These are phyloP conservation scores for Stramenopiles sp. DNA, from an alignment of 352 stramenopile species.

Conservation along the genomic window DNA sequence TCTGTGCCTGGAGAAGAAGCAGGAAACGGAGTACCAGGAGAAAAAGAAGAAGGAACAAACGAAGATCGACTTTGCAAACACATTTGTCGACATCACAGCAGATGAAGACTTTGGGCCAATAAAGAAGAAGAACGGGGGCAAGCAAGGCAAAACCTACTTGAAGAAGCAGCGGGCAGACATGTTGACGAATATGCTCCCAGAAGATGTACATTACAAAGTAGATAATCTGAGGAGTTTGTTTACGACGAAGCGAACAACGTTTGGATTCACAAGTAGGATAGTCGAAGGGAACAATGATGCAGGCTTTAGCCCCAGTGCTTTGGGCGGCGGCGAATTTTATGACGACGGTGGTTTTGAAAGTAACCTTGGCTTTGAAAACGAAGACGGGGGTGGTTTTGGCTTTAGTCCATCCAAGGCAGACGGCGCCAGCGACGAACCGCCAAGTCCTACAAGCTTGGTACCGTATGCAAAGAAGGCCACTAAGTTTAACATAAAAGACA, in stretches of 20 bases:
- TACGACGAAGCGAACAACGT: neutral
- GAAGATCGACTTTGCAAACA: constrained; percentile 1
- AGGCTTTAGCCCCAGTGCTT: neutral
- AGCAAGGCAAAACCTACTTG: neutral
- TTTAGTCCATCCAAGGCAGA: neutral
- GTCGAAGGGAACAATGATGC: neutral
- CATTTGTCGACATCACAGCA: neutral
- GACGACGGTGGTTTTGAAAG: too few species aligned
- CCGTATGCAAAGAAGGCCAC: neutral
- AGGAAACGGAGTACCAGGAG: neutral
- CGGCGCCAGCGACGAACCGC: neutral
- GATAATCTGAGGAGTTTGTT: neutral
- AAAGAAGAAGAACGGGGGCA: neutral
- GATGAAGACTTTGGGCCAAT: neutral
- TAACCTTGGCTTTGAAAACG: neutral
- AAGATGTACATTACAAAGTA: constrained; percentile 4
- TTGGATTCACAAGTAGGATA: neutral
- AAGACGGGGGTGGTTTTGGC: neutral
- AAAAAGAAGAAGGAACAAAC: neutral
- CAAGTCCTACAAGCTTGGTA: neutral
- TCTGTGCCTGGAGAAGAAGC: neutral
- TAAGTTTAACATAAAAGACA: neutral
- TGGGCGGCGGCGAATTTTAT: neutral
- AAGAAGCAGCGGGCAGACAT: neutral
- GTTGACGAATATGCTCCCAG: neutral